Evolutionary conservation across 2,329 filamentous ascomycete genomes (phyloP).

Genomic region (Phyllosticta citribraziliensis): DNA sequence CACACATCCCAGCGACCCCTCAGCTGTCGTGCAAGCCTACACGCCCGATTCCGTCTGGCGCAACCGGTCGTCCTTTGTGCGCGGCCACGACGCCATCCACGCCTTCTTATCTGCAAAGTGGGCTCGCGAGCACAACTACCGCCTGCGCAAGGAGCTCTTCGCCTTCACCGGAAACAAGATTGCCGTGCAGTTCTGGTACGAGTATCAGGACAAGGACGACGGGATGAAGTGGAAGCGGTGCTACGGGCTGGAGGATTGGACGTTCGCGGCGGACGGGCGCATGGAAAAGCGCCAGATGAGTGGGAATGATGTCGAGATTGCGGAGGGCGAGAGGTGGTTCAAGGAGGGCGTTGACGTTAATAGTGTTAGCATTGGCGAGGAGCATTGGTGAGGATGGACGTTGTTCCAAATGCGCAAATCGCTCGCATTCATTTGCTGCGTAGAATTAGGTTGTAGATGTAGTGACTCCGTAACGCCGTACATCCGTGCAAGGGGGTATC

Average conservation of each 20-base stretch:
- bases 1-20: conserved; percentile 46
- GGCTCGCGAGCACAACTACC: conserved; percentile 61
- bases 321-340: conserved; percentile 57
- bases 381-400: conserved; percentile 48
- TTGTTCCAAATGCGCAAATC: neutral
- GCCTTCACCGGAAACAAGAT: conserved; percentile 66
- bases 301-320: conserved; percentile 59
- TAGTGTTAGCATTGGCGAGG: conserved; percentile 53
- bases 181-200: conserved; percentile 87
- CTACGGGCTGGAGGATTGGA: conserved; percentile 77
- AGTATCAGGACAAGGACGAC: conserved; percentile 59
- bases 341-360: conserved; percentile 60
- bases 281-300: conserved; percentile 72
- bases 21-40: conserved; percentile 59
- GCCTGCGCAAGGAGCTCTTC: conserved; percentile 75
- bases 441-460: neutral
- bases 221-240: conserved; percentile 71
- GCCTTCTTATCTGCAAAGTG: conserved; percentile 64
- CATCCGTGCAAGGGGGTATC: conserved; percentile 10
- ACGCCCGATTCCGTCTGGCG: conserved; percentile 71
- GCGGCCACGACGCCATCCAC: conserved; percentile 58
- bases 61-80: conserved; percentile 62
- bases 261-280: conserved; percentile 57
- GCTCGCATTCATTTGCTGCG: neutral
- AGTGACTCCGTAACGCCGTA: conserved; percentile 6